Base-by-base conservation (phyloP, 2,329 filamentous ascomycete species). In the Fulvia fulva region DNA sequence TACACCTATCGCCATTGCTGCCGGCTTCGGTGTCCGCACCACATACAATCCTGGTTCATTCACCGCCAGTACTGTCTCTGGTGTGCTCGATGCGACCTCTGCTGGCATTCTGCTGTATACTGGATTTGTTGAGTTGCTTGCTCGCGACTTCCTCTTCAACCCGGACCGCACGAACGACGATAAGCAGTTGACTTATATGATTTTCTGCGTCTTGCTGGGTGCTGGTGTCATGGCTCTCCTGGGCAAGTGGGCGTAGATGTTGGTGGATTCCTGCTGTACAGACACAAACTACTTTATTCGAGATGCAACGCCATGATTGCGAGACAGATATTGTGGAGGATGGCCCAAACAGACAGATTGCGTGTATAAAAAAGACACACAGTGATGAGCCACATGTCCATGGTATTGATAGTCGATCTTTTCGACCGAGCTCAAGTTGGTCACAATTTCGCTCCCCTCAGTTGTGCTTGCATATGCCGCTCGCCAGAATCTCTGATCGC, bases 121-220 rank as follows among this genome's bases (percentile, higher is more conserved):
- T n/a, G 76, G 76, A 2, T 64, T 80, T 32, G 77, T 80, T 0
- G 77, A 80, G 63, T 62, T 80, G 26, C 69, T 80, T 21, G 77
- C 78, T 1, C 75, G 79, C 59, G 78, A 80, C 57, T 80, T 80
- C 51, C 53, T 88, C 58, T 86, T 83, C 67, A 84, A 87, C 12
- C 80, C 97, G 6, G 90, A 97, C 9, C 91, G 96, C 77, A 81
- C 97, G 30, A 87, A 96, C 77, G 91, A 93, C 0, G 91, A 96
- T 70, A 91, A 96, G 75, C 81, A 90, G 65, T 73, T 92, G 45
- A 89, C 90, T 0, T 96, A 97, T 77, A 92, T 97, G 89, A 94
- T 96, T 76, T 91, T 89, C 73, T 83, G 83, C 2, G 84, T 88
- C 61, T 91, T 96, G 88, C 83, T 88, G 50, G 85, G 85, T 53